Evolutionary conservation across 2,329 filamentous ascomycete genomes (phyloP).

Genomic region (Aureobasidium leucospermi): DNA sequence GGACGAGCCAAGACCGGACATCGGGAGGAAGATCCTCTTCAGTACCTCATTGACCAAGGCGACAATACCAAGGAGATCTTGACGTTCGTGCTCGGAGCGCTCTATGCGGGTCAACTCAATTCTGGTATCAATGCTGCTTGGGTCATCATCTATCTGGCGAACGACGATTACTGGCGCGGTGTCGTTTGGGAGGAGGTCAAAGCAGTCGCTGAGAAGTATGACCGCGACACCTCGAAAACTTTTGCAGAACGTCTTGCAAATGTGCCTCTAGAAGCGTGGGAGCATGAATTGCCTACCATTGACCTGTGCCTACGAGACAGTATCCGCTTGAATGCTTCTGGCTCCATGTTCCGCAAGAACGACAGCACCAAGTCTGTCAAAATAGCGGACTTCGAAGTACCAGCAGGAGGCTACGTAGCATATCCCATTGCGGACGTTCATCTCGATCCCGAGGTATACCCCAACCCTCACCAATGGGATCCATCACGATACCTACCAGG

Average conservation of each 20-base stretch:
- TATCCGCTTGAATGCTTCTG: constrained; percentile 45
- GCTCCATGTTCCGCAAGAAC: constrained; percentile 48
- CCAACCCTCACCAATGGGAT: constrained; percentile 43
- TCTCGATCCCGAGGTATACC: constrained; percentile 43
- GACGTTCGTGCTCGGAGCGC: constrained; percentile 44
- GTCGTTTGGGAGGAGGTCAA: constrained; percentile 43
- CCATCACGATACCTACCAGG: constrained; percentile 43
- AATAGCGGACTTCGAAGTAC: constrained; percentile 39
- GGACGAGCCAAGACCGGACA: constrained; percentile 36
- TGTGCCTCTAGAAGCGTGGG: constrained; percentile 48
- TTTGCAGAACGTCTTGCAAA: constrained; percentile 33
- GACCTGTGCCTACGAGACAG: constrained; percentile 47
- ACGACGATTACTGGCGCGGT: constrained; percentile 40
- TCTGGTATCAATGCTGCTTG: constrained; percentile 49
- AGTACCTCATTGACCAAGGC: constrained; percentile 47
- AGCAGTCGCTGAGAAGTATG: constrained; percentile 37
- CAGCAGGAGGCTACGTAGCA: constrained; percentile 39
- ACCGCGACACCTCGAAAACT: constrained; percentile 28
- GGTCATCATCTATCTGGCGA: constrained; percentile 45
- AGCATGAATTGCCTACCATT: constrained; percentile 46
- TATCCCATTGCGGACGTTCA: constrained; percentile 45
- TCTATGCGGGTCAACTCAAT: constrained; percentile 54
- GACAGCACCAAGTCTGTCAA: constrained; percentile 37
- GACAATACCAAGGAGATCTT: constrained; percentile 40
- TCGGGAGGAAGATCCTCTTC: constrained; percentile 44